A percentile compares a stretch with the other conserved stretches of the same genome.
Evolutionary conservation across 2,329 filamentous ascomycete genomes (phyloP).

Genomic region (Aureobasidium zeae): DNA sequence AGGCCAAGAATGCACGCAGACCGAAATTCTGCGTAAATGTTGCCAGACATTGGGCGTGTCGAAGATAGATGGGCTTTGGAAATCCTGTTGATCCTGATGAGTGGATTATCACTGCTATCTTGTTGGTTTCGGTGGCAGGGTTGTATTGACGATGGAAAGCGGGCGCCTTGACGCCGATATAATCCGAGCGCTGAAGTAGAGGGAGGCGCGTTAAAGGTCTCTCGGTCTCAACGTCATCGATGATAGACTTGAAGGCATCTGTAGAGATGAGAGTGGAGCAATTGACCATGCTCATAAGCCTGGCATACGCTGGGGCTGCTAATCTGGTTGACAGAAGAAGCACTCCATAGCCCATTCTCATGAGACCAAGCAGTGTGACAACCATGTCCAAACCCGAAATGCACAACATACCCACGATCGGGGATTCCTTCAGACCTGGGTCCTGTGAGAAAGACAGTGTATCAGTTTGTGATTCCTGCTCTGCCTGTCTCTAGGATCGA

Average conservation of each 20-base stretch:
- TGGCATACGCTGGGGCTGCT: constrained; percentile 42
- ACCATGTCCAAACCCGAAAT: constrained; percentile 48
- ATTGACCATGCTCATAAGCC: constrained; percentile 38
- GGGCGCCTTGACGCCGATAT: constrained; percentile 17
- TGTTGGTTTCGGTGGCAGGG: constrained; percentile 23
- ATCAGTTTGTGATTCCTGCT: too few species aligned
- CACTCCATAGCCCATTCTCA: constrained; percentile 46
- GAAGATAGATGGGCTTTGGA: constrained; percentile 54
- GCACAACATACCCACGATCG: constrained; percentile 43
- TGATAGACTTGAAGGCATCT: constrained; percentile 21
- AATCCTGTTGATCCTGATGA: constrained; percentile 51
- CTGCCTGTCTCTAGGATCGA: background rate
- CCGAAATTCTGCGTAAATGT: constrained; percentile 41
- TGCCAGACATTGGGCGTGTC: constrained; percentile 42
- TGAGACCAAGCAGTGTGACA: constrained; percentile 45
- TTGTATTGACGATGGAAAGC: constrained; percentile 21
- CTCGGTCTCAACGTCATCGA: constrained; percentile 26
- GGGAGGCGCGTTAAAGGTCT: constrained; percentile 24
- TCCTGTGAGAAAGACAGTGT: constrained; percentile 17
- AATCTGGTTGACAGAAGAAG: constrained; percentile 48
- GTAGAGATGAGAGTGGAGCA: constrained; percentile 25
- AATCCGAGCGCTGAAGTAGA: constrained; percentile 23
- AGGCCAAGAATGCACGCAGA: constrained; percentile 44
- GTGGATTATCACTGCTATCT: constrained; percentile 40
- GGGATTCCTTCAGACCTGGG: constrained; percentile 21